Conservation (phyloP, 1,139 yeast genomes). For the Magnusiomyces magnusii region DNA sequence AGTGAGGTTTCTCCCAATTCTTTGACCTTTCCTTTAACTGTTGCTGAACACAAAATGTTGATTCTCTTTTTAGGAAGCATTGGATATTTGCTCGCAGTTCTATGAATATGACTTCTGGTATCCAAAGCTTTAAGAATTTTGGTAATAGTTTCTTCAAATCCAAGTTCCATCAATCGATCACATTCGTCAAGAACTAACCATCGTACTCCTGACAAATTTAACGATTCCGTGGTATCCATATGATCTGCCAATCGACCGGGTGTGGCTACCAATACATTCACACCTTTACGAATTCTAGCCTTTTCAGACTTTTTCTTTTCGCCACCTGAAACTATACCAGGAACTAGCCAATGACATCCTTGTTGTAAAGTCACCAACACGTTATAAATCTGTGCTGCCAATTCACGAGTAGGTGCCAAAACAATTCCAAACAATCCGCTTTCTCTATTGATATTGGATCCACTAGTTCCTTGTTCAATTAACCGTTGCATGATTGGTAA, state of each 20-base stretch:
- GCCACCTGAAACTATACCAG: constrained; percentile 92
- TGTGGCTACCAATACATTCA: constrained; percentile 80
- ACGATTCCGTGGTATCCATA: constrained; percentile 73
- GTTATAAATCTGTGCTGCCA: constrained; percentile 84
- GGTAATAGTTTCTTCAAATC: constrained; percentile 87
- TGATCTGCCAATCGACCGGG: constrained; percentile 93
- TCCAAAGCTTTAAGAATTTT: constrained; percentile 47
- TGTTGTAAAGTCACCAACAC: constrained; percentile 61
- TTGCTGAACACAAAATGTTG: constrained; percentile 88
- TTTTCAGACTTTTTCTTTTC: constrained; percentile 90
- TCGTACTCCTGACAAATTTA: constrained; percentile 64
- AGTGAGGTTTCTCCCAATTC: constrained; percentile 73
- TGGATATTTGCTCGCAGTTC: constrained; percentile 21
- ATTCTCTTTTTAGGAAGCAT: constrained; percentile 59
- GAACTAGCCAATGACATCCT: constrained; percentile 76
- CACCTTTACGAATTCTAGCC: constrained; percentile 85
- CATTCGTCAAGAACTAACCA: constrained; percentile 93
- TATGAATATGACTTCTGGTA: constrained; percentile 5
- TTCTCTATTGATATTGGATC: constrained; percentile 44
- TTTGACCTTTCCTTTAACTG: constrained; percentile 73
- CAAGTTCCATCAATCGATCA: constrained; percentile 87
- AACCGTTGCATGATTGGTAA: constrained; percentile 73
- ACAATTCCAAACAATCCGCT: constrained; percentile 85
- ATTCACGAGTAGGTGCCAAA: constrained; percentile 87
- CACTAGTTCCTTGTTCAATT: constrained; percentile 39